Conservation (phyloP, 169 alveolate species). For the Theileria parva region DNA sequence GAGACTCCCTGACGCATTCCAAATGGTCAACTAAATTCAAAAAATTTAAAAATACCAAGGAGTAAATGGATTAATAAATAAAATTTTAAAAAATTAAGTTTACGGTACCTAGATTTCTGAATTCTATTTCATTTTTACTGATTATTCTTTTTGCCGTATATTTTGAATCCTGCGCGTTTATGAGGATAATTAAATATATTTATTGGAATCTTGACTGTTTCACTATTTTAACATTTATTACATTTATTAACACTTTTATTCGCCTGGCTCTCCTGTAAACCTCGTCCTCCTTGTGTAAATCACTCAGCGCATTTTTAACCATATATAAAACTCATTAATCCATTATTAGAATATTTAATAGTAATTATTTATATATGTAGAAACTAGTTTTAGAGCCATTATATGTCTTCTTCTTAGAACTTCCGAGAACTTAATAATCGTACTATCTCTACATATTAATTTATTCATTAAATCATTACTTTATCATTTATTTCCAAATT, state of each 20-base stretch:
- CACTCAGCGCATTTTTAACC: conserved; percentile 44
- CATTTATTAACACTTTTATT: conserved; percentile 9
- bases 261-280: not conserved
- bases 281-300: conserved; percentile 10
- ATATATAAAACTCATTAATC: not conserved
- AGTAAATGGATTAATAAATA: not conserved
- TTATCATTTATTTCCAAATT: conserved; percentile 4
- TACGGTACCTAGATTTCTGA: not conserved
- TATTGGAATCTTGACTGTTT: not conserved
- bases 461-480: not conserved
- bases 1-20: conserved; percentile 1
- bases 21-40: not conserved
- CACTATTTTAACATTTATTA: not conserved
- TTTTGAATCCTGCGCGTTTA: not conserved
- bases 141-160: not conserved
- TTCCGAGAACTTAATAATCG: conserved; percentile 17
- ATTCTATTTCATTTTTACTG: not conserved
- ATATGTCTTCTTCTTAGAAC: conserved; percentile 26
- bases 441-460: conserved; percentile 15
- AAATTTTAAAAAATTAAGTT: not conserved
- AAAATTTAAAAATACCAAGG: not conserved
- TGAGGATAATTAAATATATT: not conserved
- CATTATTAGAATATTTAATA: not conserved
- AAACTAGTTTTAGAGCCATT: conserved; percentile 52
- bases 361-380: not conserved